These are phyloP conservation scores for Zarea fungicola DNA, from an alignment of 2,329 filamentous ascomycete genomes.

Conservation along the genomic window DNA sequence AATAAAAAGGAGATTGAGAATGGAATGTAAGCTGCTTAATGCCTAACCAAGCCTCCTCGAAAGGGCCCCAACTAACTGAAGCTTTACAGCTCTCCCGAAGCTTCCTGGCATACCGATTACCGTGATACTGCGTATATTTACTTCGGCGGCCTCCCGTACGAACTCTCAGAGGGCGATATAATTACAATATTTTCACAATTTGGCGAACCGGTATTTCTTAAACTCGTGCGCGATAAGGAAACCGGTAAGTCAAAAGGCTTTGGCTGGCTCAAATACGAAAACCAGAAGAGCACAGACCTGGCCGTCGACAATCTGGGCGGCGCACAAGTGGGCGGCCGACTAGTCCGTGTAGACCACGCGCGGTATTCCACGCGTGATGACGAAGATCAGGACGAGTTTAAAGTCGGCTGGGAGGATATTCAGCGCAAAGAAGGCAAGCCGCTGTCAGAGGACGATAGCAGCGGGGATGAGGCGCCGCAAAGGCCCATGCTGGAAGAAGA, in stretches of 20 bases:
- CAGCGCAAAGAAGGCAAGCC: slow-evolving; percentile 44
- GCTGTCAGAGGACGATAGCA: slow-evolving; percentile 40
- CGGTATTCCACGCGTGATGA: slow-evolving; percentile 86
- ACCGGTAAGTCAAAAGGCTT: slow-evolving; percentile 94
- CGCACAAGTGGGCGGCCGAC: slow-evolving; percentile 71
- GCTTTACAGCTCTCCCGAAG: slow-evolving; percentile 63
- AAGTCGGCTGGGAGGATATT: slow-evolving; percentile 56
- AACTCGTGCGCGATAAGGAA: slow-evolving; percentile 90
- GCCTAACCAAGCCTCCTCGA: not conserved
- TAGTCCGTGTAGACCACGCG: slow-evolving; percentile 86
- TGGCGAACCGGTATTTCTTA: slow-evolving; percentile 89
- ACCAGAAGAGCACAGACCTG: slow-evolving; percentile 91
- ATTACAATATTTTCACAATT: slow-evolving; percentile 96
- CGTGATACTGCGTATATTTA: slow-evolving; percentile 95
- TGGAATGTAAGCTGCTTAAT: slow-evolving; percentile 57
- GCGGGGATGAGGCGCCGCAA: slow-evolving; percentile 36
- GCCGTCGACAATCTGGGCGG: slow-evolving; percentile 95
- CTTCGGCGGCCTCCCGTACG: slow-evolving; percentile 88
- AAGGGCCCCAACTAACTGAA: not conserved
- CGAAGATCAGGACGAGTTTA: slow-evolving; percentile 57
- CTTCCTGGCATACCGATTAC: slow-evolving; percentile 96
- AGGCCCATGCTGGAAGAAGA: slow-evolving; percentile 75
- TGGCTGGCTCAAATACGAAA: slow-evolving; percentile 95
- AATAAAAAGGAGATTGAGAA: slow-evolving; percentile 94
- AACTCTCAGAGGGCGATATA: slow-evolving; percentile 91